Evolutionary conservation across 495 filamentous ascomycete genomes (phyloP).

Genomic region (Xylaria nigripes): DNA sequence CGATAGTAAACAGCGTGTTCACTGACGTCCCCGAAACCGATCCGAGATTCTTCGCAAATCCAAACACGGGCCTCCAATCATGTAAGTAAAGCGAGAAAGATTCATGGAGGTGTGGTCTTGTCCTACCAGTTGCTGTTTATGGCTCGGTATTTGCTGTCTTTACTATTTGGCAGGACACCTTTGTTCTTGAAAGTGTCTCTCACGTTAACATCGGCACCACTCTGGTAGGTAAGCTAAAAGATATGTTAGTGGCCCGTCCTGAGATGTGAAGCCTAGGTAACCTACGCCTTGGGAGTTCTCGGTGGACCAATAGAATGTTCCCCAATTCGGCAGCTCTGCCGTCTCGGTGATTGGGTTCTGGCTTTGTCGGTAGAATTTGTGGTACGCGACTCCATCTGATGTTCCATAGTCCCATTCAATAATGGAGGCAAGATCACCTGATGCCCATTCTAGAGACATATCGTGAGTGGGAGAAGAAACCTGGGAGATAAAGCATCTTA

Average conservation of each 20-base stretch:
- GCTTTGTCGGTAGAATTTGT: constrained; percentile 49
- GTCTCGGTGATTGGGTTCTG: constrained; percentile 64
- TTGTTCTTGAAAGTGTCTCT: constrained; percentile 57
- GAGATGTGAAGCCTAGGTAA: neutral
- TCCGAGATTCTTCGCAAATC: constrained; percentile 70
- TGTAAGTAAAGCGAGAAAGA: neutral
- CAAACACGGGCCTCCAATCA: constrained; percentile 65
- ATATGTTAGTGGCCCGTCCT: constrained; percentile 13
- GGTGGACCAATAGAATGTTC: constrained; percentile 66
- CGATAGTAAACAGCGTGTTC: constrained; percentile 65
- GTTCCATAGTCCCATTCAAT: constrained; percentile 34
- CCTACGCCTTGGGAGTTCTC: constrained; percentile 28
- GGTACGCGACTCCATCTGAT: constrained; percentile 34
- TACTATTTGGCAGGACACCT: constrained; percentile 54
- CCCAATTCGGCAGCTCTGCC: constrained; percentile 76
- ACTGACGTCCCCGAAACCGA: constrained; percentile 23
- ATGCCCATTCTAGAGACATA: constrained; percentile 33
- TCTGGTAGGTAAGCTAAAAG: constrained; percentile 49
- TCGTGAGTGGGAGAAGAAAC: constrained; percentile 25
- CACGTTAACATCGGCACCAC: constrained; percentile 56
- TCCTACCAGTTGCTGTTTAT: constrained; percentile 60
- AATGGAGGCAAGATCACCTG: constrained; percentile 30
- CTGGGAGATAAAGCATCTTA: constrained; percentile 42
- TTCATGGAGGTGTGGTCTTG: neutral
- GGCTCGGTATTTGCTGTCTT: constrained; percentile 57